phyloP scores from a whole-genome alignment of 345 rosid species.

The Gossypium stocksii region DNA sequence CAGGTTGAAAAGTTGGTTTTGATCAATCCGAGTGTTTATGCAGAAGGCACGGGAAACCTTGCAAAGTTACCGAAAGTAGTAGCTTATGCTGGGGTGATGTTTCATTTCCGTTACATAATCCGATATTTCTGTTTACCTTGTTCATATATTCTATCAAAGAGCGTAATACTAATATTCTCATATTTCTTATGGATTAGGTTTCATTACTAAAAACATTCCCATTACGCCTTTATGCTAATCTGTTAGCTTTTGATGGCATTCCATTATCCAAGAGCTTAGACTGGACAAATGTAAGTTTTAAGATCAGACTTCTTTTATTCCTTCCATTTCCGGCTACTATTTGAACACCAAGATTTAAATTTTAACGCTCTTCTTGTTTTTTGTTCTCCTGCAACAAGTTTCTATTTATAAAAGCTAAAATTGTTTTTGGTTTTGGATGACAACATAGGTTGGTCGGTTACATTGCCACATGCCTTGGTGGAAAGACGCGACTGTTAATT shows the following conservation, averaged over 20 bases:
- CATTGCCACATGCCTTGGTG: conserved; percentile 89
- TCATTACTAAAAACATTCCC: conserved; percentile 60
- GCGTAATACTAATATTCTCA: not conserved
- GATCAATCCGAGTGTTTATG: conserved; percentile 74
- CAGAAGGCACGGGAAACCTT: conserved; percentile 68
- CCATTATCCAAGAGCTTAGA: conserved; percentile 53
- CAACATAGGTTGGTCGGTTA: conserved; percentile 57
- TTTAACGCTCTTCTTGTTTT: not conserved
- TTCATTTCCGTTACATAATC: not conserved
- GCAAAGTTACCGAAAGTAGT: conserved; percentile 52
- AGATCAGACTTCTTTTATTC: not conserved
- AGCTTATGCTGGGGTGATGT: conserved; percentile 83
- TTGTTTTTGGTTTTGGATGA: not conserved
- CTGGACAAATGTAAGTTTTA: conserved; percentile 65
- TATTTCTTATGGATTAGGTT: conserved; percentile 40
- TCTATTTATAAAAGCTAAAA: not conserved
- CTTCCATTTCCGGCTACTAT: not conserved
- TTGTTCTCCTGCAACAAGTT: not conserved
- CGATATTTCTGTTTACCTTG: not conserved
- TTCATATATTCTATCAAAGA: not conserved
- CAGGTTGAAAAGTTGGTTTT: conserved; percentile 76
- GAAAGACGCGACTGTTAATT: conserved; percentile 71
- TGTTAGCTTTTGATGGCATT: conserved; percentile 48
- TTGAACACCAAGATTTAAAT: not conserved
- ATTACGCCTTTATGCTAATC: conserved; percentile 62